Evolutionary conservation across 495 filamentous ascomycete genomes (phyloP).

Genomic region (Aspergillus panamensis): DNA sequence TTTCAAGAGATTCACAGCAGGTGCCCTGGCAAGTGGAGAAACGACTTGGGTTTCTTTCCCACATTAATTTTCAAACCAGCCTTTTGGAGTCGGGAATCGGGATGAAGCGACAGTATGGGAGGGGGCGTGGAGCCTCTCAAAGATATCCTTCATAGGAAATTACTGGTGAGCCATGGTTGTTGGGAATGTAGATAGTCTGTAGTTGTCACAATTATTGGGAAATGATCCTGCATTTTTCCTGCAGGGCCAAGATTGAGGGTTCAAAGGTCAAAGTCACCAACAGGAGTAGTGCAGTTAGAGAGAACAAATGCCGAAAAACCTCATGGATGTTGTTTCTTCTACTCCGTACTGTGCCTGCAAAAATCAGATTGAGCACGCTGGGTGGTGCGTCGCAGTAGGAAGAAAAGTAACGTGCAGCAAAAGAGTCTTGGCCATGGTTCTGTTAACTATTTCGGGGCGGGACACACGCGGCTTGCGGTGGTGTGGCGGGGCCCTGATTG

Average conservation of each 20-base stretch:
- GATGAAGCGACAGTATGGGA: background rate
- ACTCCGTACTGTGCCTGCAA: too few relatives aligned
- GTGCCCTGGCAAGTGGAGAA: constrained; percentile 18
- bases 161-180: background rate
- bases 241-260: background rate
- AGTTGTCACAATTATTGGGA: background rate
- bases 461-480: constrained; percentile 45
- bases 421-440: constrained; percentile 32
- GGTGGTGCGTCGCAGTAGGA: constrained; percentile 3
- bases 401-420: background rate
- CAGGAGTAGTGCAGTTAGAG: background rate
- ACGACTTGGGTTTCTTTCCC: background rate
- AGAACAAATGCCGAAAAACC: too few relatives aligned
- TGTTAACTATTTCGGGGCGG: constrained; percentile 31
- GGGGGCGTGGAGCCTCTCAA: background rate
- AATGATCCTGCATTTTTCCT: background rate
- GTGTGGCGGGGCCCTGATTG: constrained; percentile 41
- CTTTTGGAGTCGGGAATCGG: background rate
- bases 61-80: background rate
- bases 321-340: too few relatives aligned
- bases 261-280: background rate
- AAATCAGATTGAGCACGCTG: background rate
- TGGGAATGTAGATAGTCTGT: background rate
- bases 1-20: constrained; percentile 22
- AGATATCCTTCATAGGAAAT: constrained; percentile 1